phyloP scores from a whole-genome alignment of 2,329 filamentous ascomycete genomes.

The Sclerotinia spermophila region DNA sequence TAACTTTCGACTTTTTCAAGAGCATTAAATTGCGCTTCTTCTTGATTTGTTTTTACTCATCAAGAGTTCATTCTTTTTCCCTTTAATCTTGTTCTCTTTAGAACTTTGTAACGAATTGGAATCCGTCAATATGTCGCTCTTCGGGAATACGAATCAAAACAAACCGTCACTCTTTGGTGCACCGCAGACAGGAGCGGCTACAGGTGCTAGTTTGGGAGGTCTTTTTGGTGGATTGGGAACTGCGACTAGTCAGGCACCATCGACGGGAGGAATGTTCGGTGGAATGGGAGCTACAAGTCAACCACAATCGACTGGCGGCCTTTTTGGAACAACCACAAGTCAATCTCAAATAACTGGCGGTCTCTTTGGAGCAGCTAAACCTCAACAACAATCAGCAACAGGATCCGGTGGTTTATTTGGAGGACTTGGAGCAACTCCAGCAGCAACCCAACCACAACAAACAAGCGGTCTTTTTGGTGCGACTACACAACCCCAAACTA shows the following conservation, averaged over 20 bases:
- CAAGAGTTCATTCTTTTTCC: neutral
- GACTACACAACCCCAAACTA: constrained; percentile 23
- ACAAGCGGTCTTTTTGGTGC: constrained; percentile 20
- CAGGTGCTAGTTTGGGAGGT: constrained; percentile 11
- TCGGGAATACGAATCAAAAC: constrained; percentile 13
- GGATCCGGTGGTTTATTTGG: constrained; percentile 28
- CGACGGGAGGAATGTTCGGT: constrained; percentile 38
- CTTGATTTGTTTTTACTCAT: neutral
- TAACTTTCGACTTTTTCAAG: neutral
- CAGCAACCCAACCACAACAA: constrained; percentile 22
- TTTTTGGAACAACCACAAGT: constrained; percentile 37
- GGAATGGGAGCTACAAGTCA: constrained; percentile 24
- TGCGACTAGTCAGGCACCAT: constrained; percentile 22
- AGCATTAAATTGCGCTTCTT: neutral
- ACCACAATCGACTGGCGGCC: constrained; percentile 26
- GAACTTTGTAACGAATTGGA: neutral
- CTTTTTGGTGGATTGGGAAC: constrained; percentile 25
- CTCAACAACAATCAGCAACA: constrained; percentile 25
- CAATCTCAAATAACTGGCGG: constrained; percentile 4
- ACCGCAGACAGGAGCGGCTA: constrained; percentile 13
- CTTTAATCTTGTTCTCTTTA: neutral
- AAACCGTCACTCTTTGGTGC: constrained; percentile 13
- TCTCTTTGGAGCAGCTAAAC: constrained; percentile 18
- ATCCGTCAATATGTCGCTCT: constrained; percentile 11
- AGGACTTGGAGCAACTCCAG: constrained; percentile 17